These are phyloP conservation scores for Ajuga chamaepitys DNA, from an alignment of 257 asterid species.

Conservation along the genomic window DNA sequence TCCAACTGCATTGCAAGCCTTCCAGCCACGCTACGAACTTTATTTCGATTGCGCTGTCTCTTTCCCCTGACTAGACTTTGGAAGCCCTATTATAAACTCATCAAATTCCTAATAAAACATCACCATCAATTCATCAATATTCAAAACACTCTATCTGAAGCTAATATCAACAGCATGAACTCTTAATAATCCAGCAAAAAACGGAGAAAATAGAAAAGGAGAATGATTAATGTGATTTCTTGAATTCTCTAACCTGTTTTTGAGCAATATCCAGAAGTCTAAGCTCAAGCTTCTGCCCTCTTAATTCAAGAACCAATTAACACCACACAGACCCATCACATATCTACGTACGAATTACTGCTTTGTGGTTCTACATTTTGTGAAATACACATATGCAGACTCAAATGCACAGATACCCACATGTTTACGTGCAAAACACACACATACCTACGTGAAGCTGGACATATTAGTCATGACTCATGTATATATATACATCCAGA, in stretches of 20 bases:
- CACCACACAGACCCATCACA: too few relatives aligned
- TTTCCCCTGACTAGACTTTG: constrained; percentile 60
- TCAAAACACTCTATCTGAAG: neutral
- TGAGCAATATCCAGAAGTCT: constrained; percentile 72
- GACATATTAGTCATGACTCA: too few relatives aligned
- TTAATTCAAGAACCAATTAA: constrained; percentile 64
- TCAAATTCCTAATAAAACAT: constrained; percentile 65
- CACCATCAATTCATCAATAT: neutral
- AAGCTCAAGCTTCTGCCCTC: constrained; percentile 79
- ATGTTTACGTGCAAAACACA: too few relatives aligned
- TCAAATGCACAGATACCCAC: too few relatives aligned
- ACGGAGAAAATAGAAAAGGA: too few relatives aligned
- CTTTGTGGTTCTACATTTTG: too few relatives aligned
- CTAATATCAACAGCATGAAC: neutral
- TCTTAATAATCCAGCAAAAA: too few relatives aligned
- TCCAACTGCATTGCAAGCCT: constrained; percentile 76
- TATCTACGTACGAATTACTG: too few relatives aligned
- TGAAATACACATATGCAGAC: too few relatives aligned
- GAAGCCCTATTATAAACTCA: constrained; percentile 89
- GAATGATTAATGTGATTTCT: neutral
- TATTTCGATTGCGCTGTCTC: constrained; percentile 86
- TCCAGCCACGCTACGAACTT: constrained; percentile 88
- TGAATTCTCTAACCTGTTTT: constrained; percentile 41
- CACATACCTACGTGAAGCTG: too few relatives aligned
- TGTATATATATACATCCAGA: neutral